A percentile compares a stretch with the other conserved stretches of the same genome.
Conservation (phyloP, 1,284 basidiomycete genomes). For the Dichomitus squalens region DNA sequence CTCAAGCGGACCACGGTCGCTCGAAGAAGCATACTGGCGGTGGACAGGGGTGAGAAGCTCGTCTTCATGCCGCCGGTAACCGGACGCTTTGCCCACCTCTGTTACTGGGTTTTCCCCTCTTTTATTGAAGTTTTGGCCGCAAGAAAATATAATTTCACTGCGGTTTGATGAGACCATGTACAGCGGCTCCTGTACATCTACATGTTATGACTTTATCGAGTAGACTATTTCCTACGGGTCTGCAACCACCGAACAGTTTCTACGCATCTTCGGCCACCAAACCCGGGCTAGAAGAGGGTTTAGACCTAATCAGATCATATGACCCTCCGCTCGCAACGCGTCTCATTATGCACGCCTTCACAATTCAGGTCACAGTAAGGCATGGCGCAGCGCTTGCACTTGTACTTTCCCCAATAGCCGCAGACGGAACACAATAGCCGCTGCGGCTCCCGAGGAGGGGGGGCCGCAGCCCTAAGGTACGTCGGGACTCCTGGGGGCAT, state of each 20-base stretch:
- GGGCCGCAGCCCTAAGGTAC: constrained; percentile 58
- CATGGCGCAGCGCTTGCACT: constrained; percentile 59
- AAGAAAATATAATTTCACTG: constrained; percentile 51
- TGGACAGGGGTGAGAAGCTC: constrained; percentile 55
- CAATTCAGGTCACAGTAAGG: constrained; percentile 62
- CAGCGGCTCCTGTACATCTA: background rate
- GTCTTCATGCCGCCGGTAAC: constrained; percentile 56
- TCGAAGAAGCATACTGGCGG: constrained; percentile 53
- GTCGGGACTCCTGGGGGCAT: constrained; percentile 54
- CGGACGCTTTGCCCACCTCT: constrained; percentile 40
- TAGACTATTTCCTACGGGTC: background rate
- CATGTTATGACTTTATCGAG: background rate
- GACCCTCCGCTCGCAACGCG: constrained; percentile 59
- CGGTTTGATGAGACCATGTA: background rate
- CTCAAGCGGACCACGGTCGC: constrained; percentile 61
- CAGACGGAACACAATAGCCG: constrained; percentile 67
- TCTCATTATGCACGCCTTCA: constrained; percentile 58
- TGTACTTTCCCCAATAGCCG: constrained; percentile 68
- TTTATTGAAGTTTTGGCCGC: constrained; percentile 58
- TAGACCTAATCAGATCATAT: constrained; percentile 32
- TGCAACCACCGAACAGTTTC: background rate
- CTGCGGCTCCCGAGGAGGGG: constrained; percentile 49
- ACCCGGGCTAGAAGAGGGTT: background rate
- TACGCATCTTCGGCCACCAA: background rate
- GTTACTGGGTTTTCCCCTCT: constrained; percentile 66